phyloP scores from a whole-genome alignment of 1,139 yeast genomes.

The Yamadazyma spencermartinsiae region DNA sequence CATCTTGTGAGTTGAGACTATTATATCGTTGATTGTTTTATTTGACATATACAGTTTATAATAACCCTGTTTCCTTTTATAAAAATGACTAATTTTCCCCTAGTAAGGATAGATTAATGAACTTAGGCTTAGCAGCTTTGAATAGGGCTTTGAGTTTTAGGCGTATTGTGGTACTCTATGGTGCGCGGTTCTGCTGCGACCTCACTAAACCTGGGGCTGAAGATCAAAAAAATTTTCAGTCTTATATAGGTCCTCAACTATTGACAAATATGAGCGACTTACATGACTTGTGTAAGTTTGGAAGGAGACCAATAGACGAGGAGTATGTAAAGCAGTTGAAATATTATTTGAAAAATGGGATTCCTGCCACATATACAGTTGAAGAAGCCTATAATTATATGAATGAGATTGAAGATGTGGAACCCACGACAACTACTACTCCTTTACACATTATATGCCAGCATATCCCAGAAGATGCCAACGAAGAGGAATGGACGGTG shows the following conservation, averaged over 20 bases:
- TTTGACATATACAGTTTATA: too few species aligned
- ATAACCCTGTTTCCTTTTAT: too few species aligned
- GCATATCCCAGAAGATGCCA: constrained; percentile 47
- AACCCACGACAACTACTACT: constrained; percentile 58
- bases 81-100: too few species aligned
- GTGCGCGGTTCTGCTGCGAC: too few species aligned
- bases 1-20: too few species aligned
- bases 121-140: neutral
- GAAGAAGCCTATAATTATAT: constrained; percentile 70
- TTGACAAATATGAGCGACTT: constrained; percentile 56
- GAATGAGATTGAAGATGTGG: constrained; percentile 38
- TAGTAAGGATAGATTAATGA: too few species aligned
- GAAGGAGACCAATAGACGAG: constrained; percentile 53
- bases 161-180: too few species aligned
- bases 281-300: constrained; percentile 65
- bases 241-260: neutral
- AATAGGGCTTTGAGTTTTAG: neutral
- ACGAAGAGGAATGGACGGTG: constrained; percentile 44
- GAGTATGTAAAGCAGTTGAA: constrained; percentile 48
- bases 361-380: constrained; percentile 79
- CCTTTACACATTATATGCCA: constrained; percentile 72
- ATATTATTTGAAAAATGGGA: constrained; percentile 55
- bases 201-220: neutral
- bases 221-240: constrained; percentile 1
- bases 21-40: too few species aligned